These are phyloP conservation scores for Physcomitrium patens DNA, from an alignment of 225 moss, liverwort and hornwort species.

Conservation along the genomic window DNA sequence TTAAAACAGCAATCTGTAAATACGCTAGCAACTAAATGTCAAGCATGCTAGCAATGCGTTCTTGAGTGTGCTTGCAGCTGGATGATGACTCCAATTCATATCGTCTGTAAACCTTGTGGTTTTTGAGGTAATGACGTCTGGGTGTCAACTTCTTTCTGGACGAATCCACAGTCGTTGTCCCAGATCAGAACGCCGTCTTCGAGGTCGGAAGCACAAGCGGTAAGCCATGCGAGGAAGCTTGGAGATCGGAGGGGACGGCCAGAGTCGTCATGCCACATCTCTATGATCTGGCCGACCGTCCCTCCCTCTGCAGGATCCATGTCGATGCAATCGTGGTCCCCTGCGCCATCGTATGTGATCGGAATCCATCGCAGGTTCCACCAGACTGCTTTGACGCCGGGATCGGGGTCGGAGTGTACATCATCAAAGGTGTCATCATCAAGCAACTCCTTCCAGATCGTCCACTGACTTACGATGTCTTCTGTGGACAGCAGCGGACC, in stretches of 20 bases:
- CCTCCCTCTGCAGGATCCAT: slow-evolving; percentile 36
- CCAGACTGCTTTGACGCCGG: slow-evolving; percentile 28
- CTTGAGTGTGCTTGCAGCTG: no score
- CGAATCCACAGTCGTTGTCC: slow-evolving; percentile 18
- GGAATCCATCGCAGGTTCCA: slow-evolving; percentile 46
- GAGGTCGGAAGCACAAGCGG: neutral
- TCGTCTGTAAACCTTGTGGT: no score
- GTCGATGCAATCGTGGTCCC: slow-evolving; percentile 38
- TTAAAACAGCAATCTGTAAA: no score
- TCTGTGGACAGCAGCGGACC: slow-evolving; percentile 27
- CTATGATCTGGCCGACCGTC: slow-evolving; percentile 27
- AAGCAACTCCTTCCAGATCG: slow-evolving; percentile 17
- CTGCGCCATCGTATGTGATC: slow-evolving; percentile 27
- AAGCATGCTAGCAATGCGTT: no score
- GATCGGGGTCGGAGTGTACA: neutral
- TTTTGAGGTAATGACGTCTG: no score
- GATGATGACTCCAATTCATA: no score
- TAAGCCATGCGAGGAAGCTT: slow-evolving; percentile 32
- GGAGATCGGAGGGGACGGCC: neutral
- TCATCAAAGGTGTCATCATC: slow-evolving; percentile 13
- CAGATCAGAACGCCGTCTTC: slow-evolving; percentile 30
- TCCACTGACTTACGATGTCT: slow-evolving; percentile 20
- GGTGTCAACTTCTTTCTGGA: neutral
- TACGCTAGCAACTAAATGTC: no score
- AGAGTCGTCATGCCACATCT: slow-evolving; percentile 25